A percentile compares a stretch with the other conserved stretches of the same genome.
phyloP scores from a whole-genome alignment of 2,329 filamentous ascomycete genomes.

The Aspergillus phoenicis region DNA sequence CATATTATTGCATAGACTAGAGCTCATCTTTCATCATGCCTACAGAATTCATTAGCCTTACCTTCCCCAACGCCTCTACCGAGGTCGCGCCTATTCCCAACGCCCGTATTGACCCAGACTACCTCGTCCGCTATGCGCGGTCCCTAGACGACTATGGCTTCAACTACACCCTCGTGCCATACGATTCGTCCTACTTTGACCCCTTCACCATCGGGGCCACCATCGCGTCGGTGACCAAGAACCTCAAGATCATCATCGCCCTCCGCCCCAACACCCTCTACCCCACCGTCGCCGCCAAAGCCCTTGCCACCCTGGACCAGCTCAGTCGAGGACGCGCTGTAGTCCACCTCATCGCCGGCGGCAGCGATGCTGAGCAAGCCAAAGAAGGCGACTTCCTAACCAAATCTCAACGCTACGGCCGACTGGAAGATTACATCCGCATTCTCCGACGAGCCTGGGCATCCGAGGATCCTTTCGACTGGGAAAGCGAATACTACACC shows the following conservation, averaged over 20 bases:
- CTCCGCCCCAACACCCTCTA: conserved; percentile 64
- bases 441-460: conserved; percentile 63
- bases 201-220: conserved; percentile 63
- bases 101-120: conserved; percentile 58
- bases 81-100: conserved; percentile 58
- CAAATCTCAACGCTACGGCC: conserved; percentile 61
- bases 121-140: conserved; percentile 59
- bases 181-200: conserved; percentile 58
- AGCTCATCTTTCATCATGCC: conserved; percentile 23
- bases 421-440: conserved; percentile 63
- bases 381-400: conserved; percentile 61
- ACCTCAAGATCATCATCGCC: conserved; percentile 64
- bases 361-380: conserved; percentile 62
- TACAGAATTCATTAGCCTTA: conserved; percentile 61
- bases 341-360: conserved; percentile 66
- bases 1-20: not conserved
- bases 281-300: conserved; percentile 64
- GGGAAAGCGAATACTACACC: conserved; percentile 62
- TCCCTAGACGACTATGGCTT: conserved; percentile 62
- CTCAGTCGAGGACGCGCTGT: conserved; percentile 60
- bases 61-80: conserved; percentile 60
- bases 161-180: conserved; percentile 65
- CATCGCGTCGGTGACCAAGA: conserved; percentile 59
- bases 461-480: conserved; percentile 61
- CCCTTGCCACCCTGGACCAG: conserved; percentile 63